Evolutionary conservation across 2,329 filamentous ascomycete species (phyloP).

Genomic region (Calonectria leucothoes): DNA sequence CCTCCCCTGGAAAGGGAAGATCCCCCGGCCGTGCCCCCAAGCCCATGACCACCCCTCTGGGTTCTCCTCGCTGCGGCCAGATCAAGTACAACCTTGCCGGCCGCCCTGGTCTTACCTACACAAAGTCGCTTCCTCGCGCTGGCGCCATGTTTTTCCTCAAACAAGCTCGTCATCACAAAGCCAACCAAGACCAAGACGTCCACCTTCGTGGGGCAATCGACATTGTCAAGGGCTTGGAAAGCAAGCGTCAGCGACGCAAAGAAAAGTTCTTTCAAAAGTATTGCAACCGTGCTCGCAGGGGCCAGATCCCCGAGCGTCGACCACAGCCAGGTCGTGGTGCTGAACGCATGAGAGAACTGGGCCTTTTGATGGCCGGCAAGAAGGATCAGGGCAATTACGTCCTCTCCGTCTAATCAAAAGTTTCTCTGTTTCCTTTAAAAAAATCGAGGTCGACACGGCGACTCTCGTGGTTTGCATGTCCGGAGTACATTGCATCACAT

Average conservation of each 20-base stretch:
- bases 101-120: slow-evolving; percentile 77
- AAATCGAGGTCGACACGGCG: not conserved
- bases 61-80: slow-evolving; percentile 54
- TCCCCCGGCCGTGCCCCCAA: slow-evolving; percentile 80
- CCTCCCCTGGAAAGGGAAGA: slow-evolving; percentile 76
- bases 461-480: slow-evolving; percentile 20
- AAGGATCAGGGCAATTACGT: slow-evolving; percentile 80
- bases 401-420: slow-evolving; percentile 70
- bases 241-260: slow-evolving; percentile 90
- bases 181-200: slow-evolving; percentile 55
- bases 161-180: slow-evolving; percentile 53
- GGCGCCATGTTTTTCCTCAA: slow-evolving; percentile 75
- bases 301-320: slow-evolving; percentile 70
- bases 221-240: slow-evolving; percentile 95
- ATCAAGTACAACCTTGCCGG: slow-evolving; percentile 54
- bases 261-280: slow-evolving; percentile 94
- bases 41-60: slow-evolving; percentile 48
- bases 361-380: slow-evolving; percentile 88
- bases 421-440: slow-evolving; percentile 7
- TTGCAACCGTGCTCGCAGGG: slow-evolving; percentile 83
- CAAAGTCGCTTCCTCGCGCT: slow-evolving; percentile 87
- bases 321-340: slow-evolving; percentile 87
- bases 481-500: slow-evolving; percentile 7
- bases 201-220: slow-evolving; percentile 95
- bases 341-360: slow-evolving; percentile 86